Conservation (phyloP, 768 basidiomycete species). For the Suillus weaverae region DNA sequence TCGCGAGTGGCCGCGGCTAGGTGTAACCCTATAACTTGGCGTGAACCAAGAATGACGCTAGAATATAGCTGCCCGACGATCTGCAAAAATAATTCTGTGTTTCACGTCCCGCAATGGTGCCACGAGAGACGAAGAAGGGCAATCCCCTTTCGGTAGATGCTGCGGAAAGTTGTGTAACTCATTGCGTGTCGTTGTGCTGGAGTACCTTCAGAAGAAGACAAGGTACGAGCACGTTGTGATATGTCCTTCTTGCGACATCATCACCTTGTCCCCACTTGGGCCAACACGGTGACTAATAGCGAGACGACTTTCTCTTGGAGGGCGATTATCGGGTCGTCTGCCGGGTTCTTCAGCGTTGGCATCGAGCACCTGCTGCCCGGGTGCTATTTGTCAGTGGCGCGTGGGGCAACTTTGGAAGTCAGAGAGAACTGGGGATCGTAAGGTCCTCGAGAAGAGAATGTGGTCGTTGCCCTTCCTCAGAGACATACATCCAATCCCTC, state of each 20-base stretch:
- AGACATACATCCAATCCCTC: conserved; percentile 76
- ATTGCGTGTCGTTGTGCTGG: neutral
- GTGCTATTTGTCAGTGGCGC: neutral
- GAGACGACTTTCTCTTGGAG: conserved; percentile 69
- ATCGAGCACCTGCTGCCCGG: neutral
- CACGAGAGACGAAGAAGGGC: neutral
- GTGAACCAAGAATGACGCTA: neutral
- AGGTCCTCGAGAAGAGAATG: conserved; percentile 82
- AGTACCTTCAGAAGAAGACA: neutral
- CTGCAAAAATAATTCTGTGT: neutral
- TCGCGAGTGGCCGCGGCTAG: neutral
- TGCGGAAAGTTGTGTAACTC: neutral
- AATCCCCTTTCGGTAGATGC: neutral
- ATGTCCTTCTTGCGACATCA: neutral
- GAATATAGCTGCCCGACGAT: neutral
- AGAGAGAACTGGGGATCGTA: conserved; percentile 49
- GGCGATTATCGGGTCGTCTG: conserved; percentile 28
- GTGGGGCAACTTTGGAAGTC: conserved; percentile 55
- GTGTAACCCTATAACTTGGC: neutral
- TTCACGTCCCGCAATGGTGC: neutral
- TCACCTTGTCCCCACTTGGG: conserved; percentile 1
- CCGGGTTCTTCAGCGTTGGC: neutral
- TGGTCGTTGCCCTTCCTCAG: conserved; percentile 88
- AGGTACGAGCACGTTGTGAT: neutral
- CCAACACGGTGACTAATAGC: conserved; percentile 9